These are phyloP conservation scores for Tetracentron sinense DNA, from an alignment of 164 flowering plant genomes.

Conservation along the genomic window DNA sequence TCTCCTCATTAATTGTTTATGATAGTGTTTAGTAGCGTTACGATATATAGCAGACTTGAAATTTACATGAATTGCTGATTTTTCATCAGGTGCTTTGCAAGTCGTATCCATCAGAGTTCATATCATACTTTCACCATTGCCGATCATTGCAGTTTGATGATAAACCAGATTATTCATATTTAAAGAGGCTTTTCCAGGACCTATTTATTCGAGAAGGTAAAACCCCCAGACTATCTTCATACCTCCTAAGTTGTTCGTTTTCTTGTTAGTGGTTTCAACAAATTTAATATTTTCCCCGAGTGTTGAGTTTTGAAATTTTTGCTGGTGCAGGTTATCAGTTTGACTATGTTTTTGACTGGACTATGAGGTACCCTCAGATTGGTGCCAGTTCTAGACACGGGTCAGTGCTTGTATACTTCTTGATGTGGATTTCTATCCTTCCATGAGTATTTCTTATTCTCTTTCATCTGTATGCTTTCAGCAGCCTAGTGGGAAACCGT, in stretches of 20 bases:
- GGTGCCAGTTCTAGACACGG: constrained; percentile 39
- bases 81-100: constrained; percentile 45
- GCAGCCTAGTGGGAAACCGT: constrained; percentile 31
- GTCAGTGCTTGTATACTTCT: constrained; percentile 19
- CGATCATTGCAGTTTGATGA: constrained; percentile 56
- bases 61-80: too few species aligned
- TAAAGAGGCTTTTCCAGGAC: constrained; percentile 54
- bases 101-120: constrained; percentile 47
- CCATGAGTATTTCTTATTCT: constrained; percentile 1
- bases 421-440: background rate
- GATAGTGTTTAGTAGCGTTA: too few species aligned
- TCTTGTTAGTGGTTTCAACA: background rate
- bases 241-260: background rate
- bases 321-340: constrained; percentile 41
- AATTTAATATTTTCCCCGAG: background rate
- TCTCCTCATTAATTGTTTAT: background rate
- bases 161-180: constrained; percentile 53
- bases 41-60: too few species aligned
- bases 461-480: constrained; percentile 14
- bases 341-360: constrained; percentile 60
- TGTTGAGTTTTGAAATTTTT: background rate
- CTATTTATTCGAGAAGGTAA: constrained; percentile 51
- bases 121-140: constrained; percentile 54
- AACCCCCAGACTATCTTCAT: background rate
- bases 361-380: constrained; percentile 49